Base-by-base conservation (phyloP, 73 alveolate species). In the Tetrahymena thermophila region DNA sequence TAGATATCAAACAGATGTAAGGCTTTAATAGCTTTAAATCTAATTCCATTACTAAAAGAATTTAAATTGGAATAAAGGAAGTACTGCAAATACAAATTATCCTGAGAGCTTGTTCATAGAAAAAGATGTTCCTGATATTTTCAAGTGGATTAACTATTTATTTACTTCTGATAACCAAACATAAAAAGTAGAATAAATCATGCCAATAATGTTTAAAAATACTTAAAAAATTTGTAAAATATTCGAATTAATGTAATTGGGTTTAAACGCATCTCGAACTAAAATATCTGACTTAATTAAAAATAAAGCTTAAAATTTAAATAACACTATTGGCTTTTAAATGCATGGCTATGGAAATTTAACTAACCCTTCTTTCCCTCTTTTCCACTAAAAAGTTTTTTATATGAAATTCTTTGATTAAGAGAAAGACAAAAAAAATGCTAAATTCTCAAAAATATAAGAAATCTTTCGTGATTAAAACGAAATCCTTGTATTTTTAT, bases 181-280 rank as follows among this genome's bases (percentile, higher is more conserved):
- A 11, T 71, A 71, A 71, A 71, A 71, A 13, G 37, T 71, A 28
- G 89, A 71, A 71, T 71, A 71, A 71, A 71, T 71, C 13, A 71
- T 95, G 55, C 97, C 97, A 31, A 85, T 95, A 9, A 40, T 95
- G 57, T 95, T 95, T 85, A 95, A 95, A 93, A 95, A 28, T 21
- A 95, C 97, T 14, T 85, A 95, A 93, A 43, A 95, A 44, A 35
- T 95, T 25, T 89, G 96, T 89, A 94, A 44, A 84, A 94, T 94
- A 3, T 34, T 94, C 35, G 35, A 94, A 85, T 85, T 94, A 13
- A 84, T 94, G 40, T 23, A 85, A 35, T 8, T 38, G 17, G 56
- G 58, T 25, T 85, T 85, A 9, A 38, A 38, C 34, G 4, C 58
- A 31, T 38, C 58, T 10, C 11, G 58, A 85, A 38, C 58, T 21